Evolutionary conservation across 2,329 filamentous ascomycete genomes (phyloP).

Genomic region (Paecilomyces sp.): DNA sequence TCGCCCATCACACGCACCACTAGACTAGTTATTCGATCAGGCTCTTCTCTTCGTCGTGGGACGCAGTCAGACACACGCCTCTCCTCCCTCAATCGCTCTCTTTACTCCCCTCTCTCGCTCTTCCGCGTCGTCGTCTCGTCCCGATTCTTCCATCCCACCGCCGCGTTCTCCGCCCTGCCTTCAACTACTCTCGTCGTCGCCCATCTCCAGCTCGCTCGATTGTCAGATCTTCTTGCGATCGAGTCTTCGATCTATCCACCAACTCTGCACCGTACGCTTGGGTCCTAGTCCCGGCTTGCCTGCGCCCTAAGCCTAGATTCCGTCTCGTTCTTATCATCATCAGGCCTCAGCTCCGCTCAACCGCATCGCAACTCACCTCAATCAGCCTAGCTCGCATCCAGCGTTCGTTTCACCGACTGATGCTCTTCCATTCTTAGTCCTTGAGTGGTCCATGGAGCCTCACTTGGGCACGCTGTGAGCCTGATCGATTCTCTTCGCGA

Average conservation of each 20-base stretch:
- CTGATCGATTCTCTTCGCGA: background rate
- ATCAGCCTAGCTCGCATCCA: background rate
- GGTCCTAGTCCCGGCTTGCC: background rate
- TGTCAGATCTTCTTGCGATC: background rate
- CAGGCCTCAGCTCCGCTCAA: background rate
- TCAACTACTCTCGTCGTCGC: background rate
- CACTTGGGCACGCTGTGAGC: background rate
- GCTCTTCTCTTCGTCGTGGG: background rate
- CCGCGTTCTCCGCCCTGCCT: background rate
- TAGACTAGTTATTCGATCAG: background rate
- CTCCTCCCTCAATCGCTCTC: background rate
- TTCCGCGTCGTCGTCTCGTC: background rate
- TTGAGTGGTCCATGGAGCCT: background rate
- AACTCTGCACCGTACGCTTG: background rate
- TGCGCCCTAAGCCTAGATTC: background rate
- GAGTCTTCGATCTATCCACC: background rate
- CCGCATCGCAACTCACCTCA: background rate
- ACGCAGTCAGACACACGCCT: background rate
- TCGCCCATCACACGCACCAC: background rate
- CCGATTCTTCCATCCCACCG: background rate
- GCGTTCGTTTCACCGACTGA: background rate
- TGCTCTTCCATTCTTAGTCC: background rate
- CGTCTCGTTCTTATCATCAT: background rate
- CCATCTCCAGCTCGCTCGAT: background rate
- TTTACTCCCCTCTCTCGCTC: background rate